phyloP scores from a whole-genome alignment of 2,329 filamentous ascomycete species.

The Alternaria postmessia region DNA sequence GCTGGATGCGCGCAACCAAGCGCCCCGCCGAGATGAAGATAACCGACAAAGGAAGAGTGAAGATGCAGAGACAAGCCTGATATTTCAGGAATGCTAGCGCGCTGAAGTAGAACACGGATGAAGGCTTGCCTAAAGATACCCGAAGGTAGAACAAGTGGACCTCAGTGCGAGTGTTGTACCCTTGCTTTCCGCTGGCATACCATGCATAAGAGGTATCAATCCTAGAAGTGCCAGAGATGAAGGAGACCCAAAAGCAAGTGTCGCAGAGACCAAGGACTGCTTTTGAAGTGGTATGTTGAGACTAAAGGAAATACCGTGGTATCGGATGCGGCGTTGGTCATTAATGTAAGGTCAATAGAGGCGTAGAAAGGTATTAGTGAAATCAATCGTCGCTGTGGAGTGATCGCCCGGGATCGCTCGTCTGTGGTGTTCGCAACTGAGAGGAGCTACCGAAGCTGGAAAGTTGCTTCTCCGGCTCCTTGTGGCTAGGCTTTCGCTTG shows the following conservation, averaged over 20 bases:
- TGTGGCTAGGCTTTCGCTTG: constrained; percentile 42
- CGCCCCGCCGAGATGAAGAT: constrained; percentile 3
- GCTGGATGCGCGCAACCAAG: not conserved
- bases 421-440: constrained; percentile 45
- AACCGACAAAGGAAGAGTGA: constrained; percentile 13
- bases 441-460: constrained; percentile 48
- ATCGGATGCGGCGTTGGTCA: constrained; percentile 28
- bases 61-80: constrained; percentile 8
- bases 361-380: constrained; percentile 10
- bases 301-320: constrained; percentile 29
- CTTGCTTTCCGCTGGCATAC: constrained; percentile 32
- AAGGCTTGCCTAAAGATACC: constrained; percentile 22
- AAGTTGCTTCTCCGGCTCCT: constrained; percentile 45
- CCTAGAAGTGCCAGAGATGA: constrained; percentile 22
- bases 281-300: constrained; percentile 28
- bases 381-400: constrained; percentile 47
- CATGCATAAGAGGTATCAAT: constrained; percentile 30
- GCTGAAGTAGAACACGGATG: constrained; percentile 10
- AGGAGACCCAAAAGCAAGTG: constrained; percentile 22
- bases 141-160: constrained; percentile 26
- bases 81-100: constrained; percentile 9
- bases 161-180: constrained; percentile 20
- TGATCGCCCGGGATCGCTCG: constrained; percentile 46
- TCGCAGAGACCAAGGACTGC: constrained; percentile 22
- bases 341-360: constrained; percentile 20